Evolutionary conservation across 2,329 filamentous ascomycete genomes (phyloP).

Genomic region (Chaetomiaceae sp.): DNA sequence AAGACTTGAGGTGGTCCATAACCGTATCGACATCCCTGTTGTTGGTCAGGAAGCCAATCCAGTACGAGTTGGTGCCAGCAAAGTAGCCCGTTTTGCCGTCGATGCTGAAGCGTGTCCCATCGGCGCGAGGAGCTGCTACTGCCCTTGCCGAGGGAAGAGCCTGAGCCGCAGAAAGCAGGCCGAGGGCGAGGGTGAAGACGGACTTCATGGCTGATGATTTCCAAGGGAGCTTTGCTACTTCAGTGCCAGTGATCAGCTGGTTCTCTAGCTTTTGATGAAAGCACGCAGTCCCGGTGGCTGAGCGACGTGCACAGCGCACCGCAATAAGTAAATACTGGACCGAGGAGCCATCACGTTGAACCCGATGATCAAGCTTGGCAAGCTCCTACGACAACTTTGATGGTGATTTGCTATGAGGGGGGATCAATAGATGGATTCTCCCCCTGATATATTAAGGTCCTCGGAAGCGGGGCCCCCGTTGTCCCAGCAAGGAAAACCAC

Average conservation of each 20-base stretch:
- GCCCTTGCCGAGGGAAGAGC: conserved; percentile 14
- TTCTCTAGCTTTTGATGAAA: too few species aligned
- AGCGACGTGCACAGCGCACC: background rate
- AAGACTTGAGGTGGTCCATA: conserved; percentile 43
- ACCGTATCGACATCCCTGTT: conserved; percentile 52
- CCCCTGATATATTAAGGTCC: conserved; percentile 19
- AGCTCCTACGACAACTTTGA: background rate
- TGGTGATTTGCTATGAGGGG: background rate
- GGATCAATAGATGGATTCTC: conserved; percentile 8
- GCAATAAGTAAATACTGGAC: background rate
- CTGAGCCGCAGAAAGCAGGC: conserved; percentile 20
- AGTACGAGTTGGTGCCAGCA: conserved; percentile 53
- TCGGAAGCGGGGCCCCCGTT: conserved; percentile 24
- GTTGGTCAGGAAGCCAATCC: conserved; percentile 49
- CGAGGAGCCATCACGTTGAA: background rate
- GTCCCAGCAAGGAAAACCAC: conserved; percentile 15
- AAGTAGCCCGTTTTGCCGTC: conserved; percentile 45
- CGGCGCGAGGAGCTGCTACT: conserved; percentile 16
- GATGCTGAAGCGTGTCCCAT: conserved; percentile 35
- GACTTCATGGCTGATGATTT: conserved; percentile 17
- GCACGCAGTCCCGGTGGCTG: too few species aligned
- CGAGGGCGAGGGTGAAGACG: conserved; percentile 12
- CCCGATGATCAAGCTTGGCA: background rate
- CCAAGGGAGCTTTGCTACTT: background rate
- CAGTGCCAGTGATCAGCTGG: too few species aligned